phyloP scores from a whole-genome alignment of 495 filamentous ascomycete genomes.

The Paragyromitra xinjiangensis region DNA sequence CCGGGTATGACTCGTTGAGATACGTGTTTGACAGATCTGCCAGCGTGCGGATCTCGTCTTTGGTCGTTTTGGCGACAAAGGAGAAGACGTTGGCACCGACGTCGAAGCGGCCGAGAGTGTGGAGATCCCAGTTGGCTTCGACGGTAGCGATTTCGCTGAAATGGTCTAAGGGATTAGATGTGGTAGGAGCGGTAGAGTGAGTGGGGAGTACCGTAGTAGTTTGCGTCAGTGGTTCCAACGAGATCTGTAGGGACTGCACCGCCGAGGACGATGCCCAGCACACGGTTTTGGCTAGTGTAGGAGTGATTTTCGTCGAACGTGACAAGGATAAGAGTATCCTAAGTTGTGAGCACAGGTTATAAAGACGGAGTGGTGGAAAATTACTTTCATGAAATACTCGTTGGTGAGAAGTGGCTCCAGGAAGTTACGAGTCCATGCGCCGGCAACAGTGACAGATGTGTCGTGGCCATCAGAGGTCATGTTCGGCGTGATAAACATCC shows the following conservation, averaged over 20 bases:
- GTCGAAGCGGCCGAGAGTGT: slow-evolving; percentile 70
- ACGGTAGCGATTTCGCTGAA: slow-evolving; percentile 73
- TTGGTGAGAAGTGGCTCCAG: slow-evolving; percentile 70
- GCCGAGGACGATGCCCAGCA: slow-evolving; percentile 72
- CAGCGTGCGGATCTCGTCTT: slow-evolving; percentile 48
- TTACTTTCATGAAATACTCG: slow-evolving; percentile 69
- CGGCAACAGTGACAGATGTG: slow-evolving; percentile 69
- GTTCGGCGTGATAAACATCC: slow-evolving; percentile 79
- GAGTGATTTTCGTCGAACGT: slow-evolving; percentile 74
- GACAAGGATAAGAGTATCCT: slow-evolving; percentile 71
- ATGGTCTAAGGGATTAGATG: slow-evolving; percentile 60
- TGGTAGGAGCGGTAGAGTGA: not conserved
- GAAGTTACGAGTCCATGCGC: slow-evolving; percentile 68
- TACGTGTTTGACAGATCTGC: slow-evolving; percentile 57
- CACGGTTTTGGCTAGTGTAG: slow-evolving; percentile 66
- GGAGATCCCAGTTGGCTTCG: slow-evolving; percentile 69
- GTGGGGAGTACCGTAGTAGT: slow-evolving; percentile 66
- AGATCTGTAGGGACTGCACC: slow-evolving; percentile 68
- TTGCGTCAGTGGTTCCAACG: slow-evolving; percentile 69
- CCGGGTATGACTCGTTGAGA: slow-evolving; percentile 64
- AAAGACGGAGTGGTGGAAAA: not conserved
- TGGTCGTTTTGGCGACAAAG: slow-evolving; percentile 66
- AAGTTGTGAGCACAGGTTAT: not conserved
- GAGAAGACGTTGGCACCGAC: slow-evolving; percentile 68
- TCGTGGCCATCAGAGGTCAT: slow-evolving; percentile 77